A percentile compares a stretch with the other conserved stretches of the same genome.
Conservation (phyloP, 75 land plant species). For the Ceratopteris richardii region DNA sequence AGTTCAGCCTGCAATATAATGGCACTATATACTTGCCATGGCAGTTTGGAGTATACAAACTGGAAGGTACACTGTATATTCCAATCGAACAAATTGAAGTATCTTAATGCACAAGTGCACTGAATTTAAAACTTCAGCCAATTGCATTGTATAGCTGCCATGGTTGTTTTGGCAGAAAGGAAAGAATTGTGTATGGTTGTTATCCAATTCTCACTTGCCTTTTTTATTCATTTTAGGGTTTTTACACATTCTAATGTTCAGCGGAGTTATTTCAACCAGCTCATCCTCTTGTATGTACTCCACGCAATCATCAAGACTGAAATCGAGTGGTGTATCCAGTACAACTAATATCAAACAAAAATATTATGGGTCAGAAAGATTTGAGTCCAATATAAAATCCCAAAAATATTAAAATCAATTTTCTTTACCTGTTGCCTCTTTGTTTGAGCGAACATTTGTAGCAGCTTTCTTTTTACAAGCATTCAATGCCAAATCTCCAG, state of each 20-base stretch:
- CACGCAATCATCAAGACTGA: conserved; percentile 94
- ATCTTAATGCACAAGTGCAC: too few species aligned
- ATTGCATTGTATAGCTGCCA: too few species aligned
- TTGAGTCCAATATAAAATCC: not conserved
- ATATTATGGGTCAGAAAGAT: conserved; percentile 11
- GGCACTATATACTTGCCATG: too few species aligned
- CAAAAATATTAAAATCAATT: too few species aligned
- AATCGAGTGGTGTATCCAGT: conserved; percentile 70
- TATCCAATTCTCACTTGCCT: conserved; percentile 6
- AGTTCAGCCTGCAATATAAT: too few species aligned
- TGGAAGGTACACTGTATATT: too few species aligned
- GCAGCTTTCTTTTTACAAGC: conserved; percentile 97
- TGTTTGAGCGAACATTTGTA: conserved; percentile 96
- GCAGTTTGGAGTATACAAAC: too few species aligned
- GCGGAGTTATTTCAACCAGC: conserved; percentile 89
- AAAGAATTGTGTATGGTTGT: too few species aligned
- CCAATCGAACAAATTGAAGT: too few species aligned
- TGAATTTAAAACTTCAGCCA: too few species aligned
- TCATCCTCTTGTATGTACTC: conserved; percentile 99
- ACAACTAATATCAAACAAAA: conserved; percentile 82
- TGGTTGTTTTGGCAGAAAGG: too few species aligned
- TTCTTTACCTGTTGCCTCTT: conserved; percentile 73
- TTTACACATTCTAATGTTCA: conserved; percentile 90
- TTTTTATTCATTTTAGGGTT: conserved; percentile 70
- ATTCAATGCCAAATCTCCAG: conserved; percentile 83